Evolutionary conservation across 2,329 filamentous ascomycete genomes (phyloP).

Genomic region (Colletotrichum sp.): DNA sequence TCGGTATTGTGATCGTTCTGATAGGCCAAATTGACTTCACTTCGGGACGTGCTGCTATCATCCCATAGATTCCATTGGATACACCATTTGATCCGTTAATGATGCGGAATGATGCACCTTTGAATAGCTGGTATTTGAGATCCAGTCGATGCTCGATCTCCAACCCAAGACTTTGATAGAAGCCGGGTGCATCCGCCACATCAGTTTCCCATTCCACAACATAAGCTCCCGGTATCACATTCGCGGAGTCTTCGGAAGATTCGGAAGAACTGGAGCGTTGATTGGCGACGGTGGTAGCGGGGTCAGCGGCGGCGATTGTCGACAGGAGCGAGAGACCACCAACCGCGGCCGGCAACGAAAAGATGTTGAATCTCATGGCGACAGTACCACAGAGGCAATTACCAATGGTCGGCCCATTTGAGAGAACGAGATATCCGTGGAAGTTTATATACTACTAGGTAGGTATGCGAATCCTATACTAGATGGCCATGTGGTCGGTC

Average conservation of each 20-base stretch:
- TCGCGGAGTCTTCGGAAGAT: neutral
- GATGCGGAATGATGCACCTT: constrained; percentile 25
- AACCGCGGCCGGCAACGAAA: neutral
- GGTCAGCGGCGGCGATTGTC: accelerated
- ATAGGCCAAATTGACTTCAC: constrained; percentile 35
- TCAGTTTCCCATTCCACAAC: constrained; percentile 27
- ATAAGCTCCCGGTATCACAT: constrained; percentile 22
- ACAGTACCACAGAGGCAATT: accelerated
- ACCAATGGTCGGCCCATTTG: accelerated
- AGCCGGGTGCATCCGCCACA: neutral
- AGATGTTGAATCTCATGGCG: neutral
- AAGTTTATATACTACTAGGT: neutral
- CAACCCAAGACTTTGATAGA: constrained; percentile 21
- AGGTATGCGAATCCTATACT: neutral
- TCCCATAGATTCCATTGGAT: neutral
- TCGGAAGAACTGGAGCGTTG: neutral
- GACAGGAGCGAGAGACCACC: neutral
- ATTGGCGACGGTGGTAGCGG: accelerated
- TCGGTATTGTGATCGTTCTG: constrained; percentile 19
- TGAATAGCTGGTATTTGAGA: constrained; percentile 26
- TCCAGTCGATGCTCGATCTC: constrained; percentile 22
- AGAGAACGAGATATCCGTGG: neutral
- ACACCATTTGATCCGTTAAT: constrained; percentile 23
- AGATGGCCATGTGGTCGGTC: neutral
- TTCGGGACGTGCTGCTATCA: constrained; percentile 25